A percentile compares a stretch with the other conserved stretches of the same genome.
phyloP scores from a whole-genome alignment of 108 stramenopile species.

The Schizochytrium sp. region DNA sequence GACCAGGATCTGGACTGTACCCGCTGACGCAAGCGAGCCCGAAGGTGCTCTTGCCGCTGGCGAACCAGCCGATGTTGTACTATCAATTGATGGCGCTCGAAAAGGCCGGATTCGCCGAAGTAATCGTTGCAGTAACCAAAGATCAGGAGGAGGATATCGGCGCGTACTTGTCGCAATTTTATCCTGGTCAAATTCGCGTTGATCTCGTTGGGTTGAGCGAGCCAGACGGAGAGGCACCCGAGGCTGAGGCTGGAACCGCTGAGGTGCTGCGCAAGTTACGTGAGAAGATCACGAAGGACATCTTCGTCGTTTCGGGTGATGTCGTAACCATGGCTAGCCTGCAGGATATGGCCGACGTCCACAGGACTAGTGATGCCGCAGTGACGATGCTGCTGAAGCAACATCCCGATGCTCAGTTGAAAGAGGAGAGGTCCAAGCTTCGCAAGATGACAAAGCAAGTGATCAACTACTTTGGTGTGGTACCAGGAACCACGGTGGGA shows the following conservation, averaged over 20 bases:
- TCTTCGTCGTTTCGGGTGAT: slow-evolving; percentile 49
- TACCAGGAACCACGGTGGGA: not conserved
- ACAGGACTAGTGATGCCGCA: slow-evolving; percentile 23
- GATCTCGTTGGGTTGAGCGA: slow-evolving; percentile 15
- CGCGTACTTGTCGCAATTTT: not conserved
- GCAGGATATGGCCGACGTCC: slow-evolving; percentile 9
- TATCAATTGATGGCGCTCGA: slow-evolving; percentile 51
- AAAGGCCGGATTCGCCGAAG: slow-evolving; percentile 58
- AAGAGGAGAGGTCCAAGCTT: not conserved
- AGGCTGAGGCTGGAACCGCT: slow-evolving; percentile 39
- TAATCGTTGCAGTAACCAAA: slow-evolving; percentile 14
- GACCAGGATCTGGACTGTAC: slow-evolving; percentile 49
- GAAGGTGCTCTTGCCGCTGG: slow-evolving; percentile 12
- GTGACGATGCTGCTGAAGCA: slow-evolving; percentile 55
- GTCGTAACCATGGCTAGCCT: slow-evolving; percentile 38
- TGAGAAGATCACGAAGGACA: slow-evolving; percentile 19
- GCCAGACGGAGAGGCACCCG: slow-evolving; percentile 29
- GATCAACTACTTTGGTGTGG: slow-evolving; percentile 40
- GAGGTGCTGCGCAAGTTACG: slow-evolving; percentile 30
- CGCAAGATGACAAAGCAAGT: slow-evolving; percentile 48
- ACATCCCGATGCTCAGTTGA: slow-evolving; percentile 16
- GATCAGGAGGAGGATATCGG: slow-evolving; percentile 15
- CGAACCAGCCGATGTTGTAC: slow-evolving; percentile 42
- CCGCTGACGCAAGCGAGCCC: slow-evolving; percentile 24
- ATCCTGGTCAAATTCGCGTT: slow-evolving; percentile 13